Conservation (phyloP, 2,329 filamentous ascomycete genomes). For the Oidium heveae region DNA sequence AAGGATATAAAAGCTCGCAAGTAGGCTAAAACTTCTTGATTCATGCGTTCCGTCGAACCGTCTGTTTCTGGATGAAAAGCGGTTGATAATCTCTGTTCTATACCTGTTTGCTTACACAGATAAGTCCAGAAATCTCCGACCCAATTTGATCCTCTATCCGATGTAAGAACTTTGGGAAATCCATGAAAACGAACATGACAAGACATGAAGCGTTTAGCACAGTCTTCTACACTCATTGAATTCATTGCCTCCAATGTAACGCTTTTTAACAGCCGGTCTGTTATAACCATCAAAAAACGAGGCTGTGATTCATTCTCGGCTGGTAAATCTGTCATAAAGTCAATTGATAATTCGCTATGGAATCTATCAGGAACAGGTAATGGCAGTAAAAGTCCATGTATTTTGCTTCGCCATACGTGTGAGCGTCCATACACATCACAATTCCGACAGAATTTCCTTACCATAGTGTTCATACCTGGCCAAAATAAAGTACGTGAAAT, state of each 20-base stretch:
- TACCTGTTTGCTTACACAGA: too few relatives aligned
- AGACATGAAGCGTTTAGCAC: neutral
- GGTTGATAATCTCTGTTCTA: too few relatives aligned
- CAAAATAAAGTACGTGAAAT: neutral
- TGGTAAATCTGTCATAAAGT: neutral
- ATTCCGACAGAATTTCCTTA: neutral
- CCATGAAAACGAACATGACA: neutral
- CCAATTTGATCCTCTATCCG: neutral
- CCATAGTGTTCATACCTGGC: neutral
- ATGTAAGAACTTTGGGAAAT: neutral
- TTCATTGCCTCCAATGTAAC: too few relatives aligned
- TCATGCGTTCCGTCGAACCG: too few relatives aligned
- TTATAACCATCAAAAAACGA: neutral
- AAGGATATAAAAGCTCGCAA: neutral
- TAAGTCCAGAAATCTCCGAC: neutral
- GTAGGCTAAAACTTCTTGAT: too few relatives aligned
- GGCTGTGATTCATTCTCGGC: neutral
- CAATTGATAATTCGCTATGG: neutral
- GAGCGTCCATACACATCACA: neutral
- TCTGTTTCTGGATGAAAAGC: too few relatives aligned
- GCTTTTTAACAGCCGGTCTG: neutral
- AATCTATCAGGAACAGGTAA: neutral
- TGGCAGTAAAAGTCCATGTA: neutral
- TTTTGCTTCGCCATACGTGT: neutral
- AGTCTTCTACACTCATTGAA: neutral